Evolutionary conservation across 2,329 filamentous ascomycete genomes (phyloP), one percentile per base, ranked within the genome.

Genomic region (Cytospora paraplurivora): DNA sequence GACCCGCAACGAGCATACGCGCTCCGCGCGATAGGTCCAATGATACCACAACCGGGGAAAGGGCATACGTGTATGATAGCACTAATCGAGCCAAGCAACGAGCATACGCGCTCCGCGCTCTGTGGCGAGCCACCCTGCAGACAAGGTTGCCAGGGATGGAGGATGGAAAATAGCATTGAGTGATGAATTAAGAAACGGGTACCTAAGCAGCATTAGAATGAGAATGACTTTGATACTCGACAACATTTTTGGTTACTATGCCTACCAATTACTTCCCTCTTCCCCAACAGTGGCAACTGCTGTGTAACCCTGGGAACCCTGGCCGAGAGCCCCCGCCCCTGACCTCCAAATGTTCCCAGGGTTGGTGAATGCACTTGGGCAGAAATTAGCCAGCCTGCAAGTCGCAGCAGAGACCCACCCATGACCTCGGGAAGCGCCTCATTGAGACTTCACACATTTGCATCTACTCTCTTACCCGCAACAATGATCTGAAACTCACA

Each of bases 81-180:
- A 65, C 50, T 57, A 27, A 35, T 55, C 50, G 50, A 56, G 62
- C 62, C 59, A 49, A 53, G 65, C 65, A 67, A 67, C 65, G 65
- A 65, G 65, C 65, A 67, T 59, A 67, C 62, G 65, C 65, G 65
- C 65, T 65, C 65, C 63, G 59, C 62, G 64, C 64, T 52, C 27
- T 38, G 54, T 49, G 64, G 62, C 64, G 34, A 59, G 38, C 51
- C 37, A 37, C 55, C 58, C 63, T 55, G 63, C 63, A 62, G 56
- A 63, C 60, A 59, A 59, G 44, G 33, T 51, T 64, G 52, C 57
- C 62, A 64, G 52, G 27, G 32, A 64, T 56, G 52, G 62, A 47
- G 10, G n/a, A 12, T 47, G 44, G n/a, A 21, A 2, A 17, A 21
- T n/a, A 12, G 8, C 44, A 21, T 47, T 47, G 44, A 19, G 44